Evolutionary conservation across 2,329 filamentous ascomycete genomes (phyloP).

Genomic region (Pyricularia sp.): DNA sequence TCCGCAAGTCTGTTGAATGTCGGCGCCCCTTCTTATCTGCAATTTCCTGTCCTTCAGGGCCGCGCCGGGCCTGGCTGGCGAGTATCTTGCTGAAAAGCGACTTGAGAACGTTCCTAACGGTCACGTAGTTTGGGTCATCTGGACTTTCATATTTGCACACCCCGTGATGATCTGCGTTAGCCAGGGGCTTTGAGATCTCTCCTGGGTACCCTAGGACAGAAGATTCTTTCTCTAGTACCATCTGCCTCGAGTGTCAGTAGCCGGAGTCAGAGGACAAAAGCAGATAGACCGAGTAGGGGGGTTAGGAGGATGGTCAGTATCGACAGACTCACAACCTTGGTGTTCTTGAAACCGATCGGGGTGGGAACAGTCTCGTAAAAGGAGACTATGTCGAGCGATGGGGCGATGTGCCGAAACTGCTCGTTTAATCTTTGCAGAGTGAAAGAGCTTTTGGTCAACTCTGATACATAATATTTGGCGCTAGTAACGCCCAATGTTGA

Average conservation of each 20-base stretch:
- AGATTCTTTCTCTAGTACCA: constrained; percentile 15
- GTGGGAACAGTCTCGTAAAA: constrained; percentile 20
- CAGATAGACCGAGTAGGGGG: not conserved
- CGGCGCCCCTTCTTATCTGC: not conserved
- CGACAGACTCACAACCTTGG: not conserved
- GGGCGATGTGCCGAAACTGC: constrained; percentile 15
- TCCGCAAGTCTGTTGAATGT: not conserved
- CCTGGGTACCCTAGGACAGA: constrained; percentile 12
- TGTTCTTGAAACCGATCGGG: constrained; percentile 3
- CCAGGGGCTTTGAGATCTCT: constrained; percentile 10
- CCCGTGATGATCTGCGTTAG: constrained; percentile 15
- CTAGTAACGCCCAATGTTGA: not conserved
- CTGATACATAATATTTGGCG: constrained; percentile 11
- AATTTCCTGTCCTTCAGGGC: not conserved
- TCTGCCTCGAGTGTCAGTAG: not conserved
- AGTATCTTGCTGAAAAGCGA: not conserved
- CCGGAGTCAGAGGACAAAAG: not conserved
- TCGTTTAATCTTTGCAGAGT: constrained; percentile 18
- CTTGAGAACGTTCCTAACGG: not conserved
- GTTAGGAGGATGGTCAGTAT: not conserved
- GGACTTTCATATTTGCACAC: constrained; percentile 12
- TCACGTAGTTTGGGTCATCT: constrained; percentile 2
- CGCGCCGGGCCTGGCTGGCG: not conserved
- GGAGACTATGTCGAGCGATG: constrained; percentile 16
- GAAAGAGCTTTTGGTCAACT: constrained; percentile 12